A percentile compares a stretch with the other conserved stretches of the same genome.
phyloP scores from a whole-genome alignment of 73 alveolate species.

The Halteria grandinella region DNA sequence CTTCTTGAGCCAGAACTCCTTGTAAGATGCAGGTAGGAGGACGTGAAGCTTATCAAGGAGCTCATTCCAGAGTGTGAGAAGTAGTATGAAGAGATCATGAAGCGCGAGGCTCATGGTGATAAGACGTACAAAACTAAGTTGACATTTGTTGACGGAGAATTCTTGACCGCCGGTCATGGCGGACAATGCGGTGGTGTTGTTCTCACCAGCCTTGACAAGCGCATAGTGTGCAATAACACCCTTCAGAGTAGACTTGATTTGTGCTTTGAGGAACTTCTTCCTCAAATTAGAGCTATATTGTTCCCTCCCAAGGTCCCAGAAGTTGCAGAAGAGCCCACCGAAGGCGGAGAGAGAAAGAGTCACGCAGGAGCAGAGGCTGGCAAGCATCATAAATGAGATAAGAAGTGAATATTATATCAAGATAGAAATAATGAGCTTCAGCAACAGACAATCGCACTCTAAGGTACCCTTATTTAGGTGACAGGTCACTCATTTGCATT shows the following conservation, averaged over 20 bases:
- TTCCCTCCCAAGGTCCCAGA: too few species aligned
- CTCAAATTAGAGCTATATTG: conserved; percentile 72
- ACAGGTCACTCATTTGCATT: too few species aligned
- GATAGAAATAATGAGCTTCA: too few species aligned
- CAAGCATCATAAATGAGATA: too few species aligned
- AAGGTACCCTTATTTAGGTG: too few species aligned
- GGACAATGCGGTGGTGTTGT: conserved; percentile 78
- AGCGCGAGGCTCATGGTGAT: conserved; percentile 50
- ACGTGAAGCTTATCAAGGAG: conserved; percentile 51
- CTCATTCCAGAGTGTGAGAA: conserved; percentile 60
- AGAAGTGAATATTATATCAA: too few species aligned
- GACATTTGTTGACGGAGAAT: conserved; percentile 55
- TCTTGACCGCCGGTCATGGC: conserved; percentile 53
- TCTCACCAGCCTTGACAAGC: conserved; percentile 53
- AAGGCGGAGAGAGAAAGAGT: too few species aligned
- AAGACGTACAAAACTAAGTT: conserved; percentile 20
- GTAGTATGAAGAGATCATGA: conserved; percentile 68
- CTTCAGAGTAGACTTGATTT: conserved; percentile 73
- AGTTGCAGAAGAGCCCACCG: too few species aligned
- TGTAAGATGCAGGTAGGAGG: conserved; percentile 75
- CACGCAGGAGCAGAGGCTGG: too few species aligned
- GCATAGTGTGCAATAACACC: conserved; percentile 79
- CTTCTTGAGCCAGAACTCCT: conserved; percentile 71
- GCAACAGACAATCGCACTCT: too few species aligned
- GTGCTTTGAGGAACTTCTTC: conserved; percentile 77